Base-by-base conservation (phyloP, 768 basidiomycete species). In the Pisolithus sp. region DNA sequence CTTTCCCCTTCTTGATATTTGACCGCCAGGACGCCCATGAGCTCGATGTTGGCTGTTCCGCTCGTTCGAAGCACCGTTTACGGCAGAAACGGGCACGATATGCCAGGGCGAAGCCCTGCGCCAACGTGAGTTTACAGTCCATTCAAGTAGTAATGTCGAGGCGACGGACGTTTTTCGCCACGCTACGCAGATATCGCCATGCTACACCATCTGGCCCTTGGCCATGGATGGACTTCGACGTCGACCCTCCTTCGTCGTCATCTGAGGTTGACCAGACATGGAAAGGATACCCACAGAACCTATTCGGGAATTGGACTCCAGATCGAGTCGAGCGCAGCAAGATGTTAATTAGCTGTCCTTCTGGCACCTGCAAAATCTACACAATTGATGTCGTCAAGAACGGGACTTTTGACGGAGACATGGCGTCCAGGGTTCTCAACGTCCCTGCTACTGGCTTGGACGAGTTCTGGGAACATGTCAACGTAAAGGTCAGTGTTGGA, bases 211-310 rank as follows among this genome's bases (percentile, higher is more conserved):
- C 67, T 4, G 72, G 72, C 5, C 72, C 72, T 21, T 73, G 72
- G 72, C 72, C 72, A 6, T 73, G 70, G 63, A 67, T 74, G 57
- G 72, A 74, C 54, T 62, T 73, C 18, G 66, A 69, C 44, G 64
- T 54, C 43, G 68, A 64, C 43, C 7, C 23, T 30, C n/a, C 18
- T 34, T n/a, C n/a, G 26, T 9, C 28, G 9, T n/a, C 26, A 37
- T 37, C 46, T 13, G 31, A 47, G 18, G 40, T 38, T 28, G 51
- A 49, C 9, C 7, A 5, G 3, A 6, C 41, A 7, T 69, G 68
- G 68, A 15, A n/a, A 7, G 52, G 50, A 44, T 70, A 71, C 47
- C 68, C 68, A 0, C 60, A 64, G 41, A 68, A 53, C 17, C 30
- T 47, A 5, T 70, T 70, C 49, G 56, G 51, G 2, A 70, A 70